These are phyloP conservation scores for Entomophthora muscae DNA, from an alignment of 371 early-diverging fungal genomes.

Conservation along the genomic window DNA sequence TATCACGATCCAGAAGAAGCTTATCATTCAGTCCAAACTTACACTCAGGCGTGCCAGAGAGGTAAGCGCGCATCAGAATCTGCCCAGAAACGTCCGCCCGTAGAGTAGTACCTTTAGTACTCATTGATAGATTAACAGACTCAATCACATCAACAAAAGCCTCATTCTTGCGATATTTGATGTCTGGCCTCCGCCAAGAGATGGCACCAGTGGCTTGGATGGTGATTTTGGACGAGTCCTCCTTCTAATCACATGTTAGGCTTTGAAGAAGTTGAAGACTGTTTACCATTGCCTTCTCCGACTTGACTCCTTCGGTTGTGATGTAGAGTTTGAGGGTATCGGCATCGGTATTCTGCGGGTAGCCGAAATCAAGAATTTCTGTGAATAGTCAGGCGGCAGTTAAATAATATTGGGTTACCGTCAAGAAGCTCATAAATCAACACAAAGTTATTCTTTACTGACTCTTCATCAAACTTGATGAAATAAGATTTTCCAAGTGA, in stretches of 20 bases:
- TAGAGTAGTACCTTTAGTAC: slow-evolving; percentile 56
- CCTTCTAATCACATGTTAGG: slow-evolving; percentile 15
- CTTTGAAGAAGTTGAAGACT: too few relatives aligned
- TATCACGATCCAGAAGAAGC: slow-evolving; percentile 53
- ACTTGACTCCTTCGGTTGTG: slow-evolving; percentile 69
- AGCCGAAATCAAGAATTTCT: slow-evolving; percentile 86
- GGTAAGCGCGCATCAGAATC: slow-evolving; percentile 55
- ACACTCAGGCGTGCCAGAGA: slow-evolving; percentile 61
- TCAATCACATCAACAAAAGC: slow-evolving; percentile 82
- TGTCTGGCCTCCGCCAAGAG: slow-evolving; percentile 72
- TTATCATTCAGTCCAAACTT: slow-evolving; percentile 72
- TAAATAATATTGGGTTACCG: slow-evolving; percentile 27
- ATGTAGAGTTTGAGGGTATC: slow-evolving; percentile 79
- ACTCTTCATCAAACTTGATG: slow-evolving; percentile 74
- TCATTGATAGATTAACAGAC: slow-evolving; percentile 66
- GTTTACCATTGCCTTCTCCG: slow-evolving; percentile 40
- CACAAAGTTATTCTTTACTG: slow-evolving; percentile 79
- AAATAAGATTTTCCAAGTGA: slow-evolving; percentile 64
- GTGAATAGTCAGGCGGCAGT: slow-evolving; percentile 3
- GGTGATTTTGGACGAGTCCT: slow-evolving; percentile 61
- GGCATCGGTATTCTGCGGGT: slow-evolving; percentile 77
- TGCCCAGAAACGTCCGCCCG: slow-evolving; percentile 67
- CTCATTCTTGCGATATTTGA: slow-evolving; percentile 81
- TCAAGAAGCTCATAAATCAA: slow-evolving; percentile 80
- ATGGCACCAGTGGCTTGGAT: slow-evolving; percentile 84